phyloP scores from a whole-genome alignment of 2,329 filamentous ascomycete genomes.

The Penicillium italicum region DNA sequence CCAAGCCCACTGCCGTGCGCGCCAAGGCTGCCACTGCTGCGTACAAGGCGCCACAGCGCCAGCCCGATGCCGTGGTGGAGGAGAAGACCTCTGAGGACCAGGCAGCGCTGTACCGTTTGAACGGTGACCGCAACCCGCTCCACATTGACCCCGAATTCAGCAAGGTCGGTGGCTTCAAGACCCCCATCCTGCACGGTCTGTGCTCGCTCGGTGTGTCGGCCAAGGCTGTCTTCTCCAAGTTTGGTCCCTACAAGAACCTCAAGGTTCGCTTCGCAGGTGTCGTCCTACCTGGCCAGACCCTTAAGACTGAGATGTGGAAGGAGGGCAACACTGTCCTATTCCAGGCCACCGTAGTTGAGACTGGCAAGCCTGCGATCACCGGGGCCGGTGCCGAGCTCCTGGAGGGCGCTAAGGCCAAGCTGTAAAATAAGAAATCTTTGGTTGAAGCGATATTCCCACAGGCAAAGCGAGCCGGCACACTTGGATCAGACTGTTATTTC shows the following conservation, averaged over 20 bases:
- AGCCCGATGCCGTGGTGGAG: conserved; percentile 78
- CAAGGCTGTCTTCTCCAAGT: conserved; percentile 84
- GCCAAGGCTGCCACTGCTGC: conserved; percentile 75
- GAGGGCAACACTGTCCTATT: conserved; percentile 75
- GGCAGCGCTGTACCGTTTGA: conserved; percentile 87
- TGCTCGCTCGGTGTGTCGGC: conserved; percentile 89
- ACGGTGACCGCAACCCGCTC: conserved; percentile 92
- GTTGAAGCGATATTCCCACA: conserved; percentile 19
- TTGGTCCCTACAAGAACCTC: conserved; percentile 80
- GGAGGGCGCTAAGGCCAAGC: conserved; percentile 48
- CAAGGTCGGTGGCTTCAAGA: conserved; percentile 92
- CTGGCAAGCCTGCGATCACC: conserved; percentile 80
- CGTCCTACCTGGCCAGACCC: conserved; percentile 82
- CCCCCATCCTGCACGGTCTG: conserved; percentile 92
- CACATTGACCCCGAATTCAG: conserved; percentile 94
- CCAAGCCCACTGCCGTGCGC: conserved; percentile 63
- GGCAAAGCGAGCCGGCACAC: conserved; percentile 14
- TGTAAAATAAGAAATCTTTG: conserved; percentile 39
- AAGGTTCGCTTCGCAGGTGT: conserved; percentile 88
- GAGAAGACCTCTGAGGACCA: conserved; percentile 85
- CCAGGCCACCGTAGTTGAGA: conserved; percentile 87
- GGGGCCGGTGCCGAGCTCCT: conserved; percentile 75
- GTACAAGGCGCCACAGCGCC: conserved; percentile 72
- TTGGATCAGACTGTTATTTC: conserved; percentile 19
- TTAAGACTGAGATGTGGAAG: conserved; percentile 93